Percentiles rank a stretch among this genome's conserved stretches.
Evolutionary conservation across 2,329 filamentous ascomycete species (phyloP).

Genomic region (Aspergillus sp.): DNA sequence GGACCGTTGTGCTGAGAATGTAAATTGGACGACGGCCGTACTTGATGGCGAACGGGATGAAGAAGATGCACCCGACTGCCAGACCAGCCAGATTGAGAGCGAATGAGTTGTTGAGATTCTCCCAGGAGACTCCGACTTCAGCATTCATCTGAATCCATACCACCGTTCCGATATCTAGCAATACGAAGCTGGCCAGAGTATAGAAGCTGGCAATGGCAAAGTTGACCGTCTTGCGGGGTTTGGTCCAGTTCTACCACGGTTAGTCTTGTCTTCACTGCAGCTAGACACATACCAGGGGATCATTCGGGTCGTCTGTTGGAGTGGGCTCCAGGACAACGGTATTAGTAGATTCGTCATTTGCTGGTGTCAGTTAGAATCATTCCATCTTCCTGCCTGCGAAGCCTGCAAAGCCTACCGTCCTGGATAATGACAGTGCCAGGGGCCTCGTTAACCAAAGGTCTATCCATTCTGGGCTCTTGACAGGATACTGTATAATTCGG

Average conservation of each 20-base stretch:
- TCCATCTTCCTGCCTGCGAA: no score
- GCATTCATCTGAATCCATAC: slow-evolving; percentile 5
- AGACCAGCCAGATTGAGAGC: slow-evolving; percentile 12
- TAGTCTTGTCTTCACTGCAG: no score
- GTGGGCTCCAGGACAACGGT: slow-evolving; percentile 13
- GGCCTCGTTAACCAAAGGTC: background rate
- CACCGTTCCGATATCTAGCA: slow-evolving; percentile 11
- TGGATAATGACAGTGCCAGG: background rate
- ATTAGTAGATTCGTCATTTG: background rate
- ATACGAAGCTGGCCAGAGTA: background rate
- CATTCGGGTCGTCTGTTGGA: slow-evolving; percentile 24
- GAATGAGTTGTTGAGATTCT: slow-evolving; percentile 12
- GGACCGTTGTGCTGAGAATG: background rate
- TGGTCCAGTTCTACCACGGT: slow-evolving; percentile 11
- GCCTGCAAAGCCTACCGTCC: background rate
- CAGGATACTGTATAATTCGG: no score
- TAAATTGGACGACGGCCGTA: slow-evolving; percentile 14
- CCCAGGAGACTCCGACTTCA: slow-evolving; percentile 10
- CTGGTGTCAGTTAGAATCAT: background rate
- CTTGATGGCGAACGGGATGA: slow-evolving; percentile 15
- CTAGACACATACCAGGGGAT: slow-evolving; percentile 14
- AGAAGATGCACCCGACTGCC: slow-evolving; percentile 11
- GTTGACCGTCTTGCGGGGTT: slow-evolving; percentile 7
- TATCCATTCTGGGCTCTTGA: background rate
- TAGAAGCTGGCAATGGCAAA: slow-evolving; percentile 13